Base-by-base conservation (phyloP, 192 early-diverging fungal species). In the Coemansia sp. region DNA sequence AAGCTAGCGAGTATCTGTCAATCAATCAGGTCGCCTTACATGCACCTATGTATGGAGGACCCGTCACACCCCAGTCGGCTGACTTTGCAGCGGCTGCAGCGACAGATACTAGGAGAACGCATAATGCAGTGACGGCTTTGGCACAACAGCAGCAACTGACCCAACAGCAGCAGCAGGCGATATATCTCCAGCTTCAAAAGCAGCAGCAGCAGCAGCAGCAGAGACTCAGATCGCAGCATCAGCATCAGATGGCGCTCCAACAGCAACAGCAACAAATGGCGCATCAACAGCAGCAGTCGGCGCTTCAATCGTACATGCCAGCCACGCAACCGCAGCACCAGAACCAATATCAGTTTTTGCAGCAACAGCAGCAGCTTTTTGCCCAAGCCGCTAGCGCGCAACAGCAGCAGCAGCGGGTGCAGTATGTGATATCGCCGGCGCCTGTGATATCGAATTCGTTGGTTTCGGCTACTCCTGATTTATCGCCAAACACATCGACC, bases 121-220 rank as follows among this genome's bases (percentile, higher is more conserved):
- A 63, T 7, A 42, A 12, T 7, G 38, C 38, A 38, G 34, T 42
- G 12, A 5, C 20, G 5, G 38, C 38, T 3, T 13, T 67, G 22
- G 34, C 31, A 10, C 66, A 67, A 22, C 66, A 67, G 51, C 66
- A 67, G 66, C 67, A 68, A 16, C 27, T 31, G 24, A 33, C 46
- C 18, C 40, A 60, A 64, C 63, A 61, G n/a, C 76, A 78, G 22
- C 76, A 73, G 27, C 69, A 70, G 46, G 47, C 22, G 15, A 38
- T 67, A 10, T 65, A 68, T 47, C 61, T 51, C 20, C 72, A 62
- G 42, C 18, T 65, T 27, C 60, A 64, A 63, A 61, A 66, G 57
- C 72, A 64, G 27, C 66, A 74, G 27, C 66, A 67, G 5, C 60
- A 40, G 10, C 63, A 67, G 12, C 70, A 69, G 2, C 62, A 55